phyloP scores from a whole-genome alignment of 768 basidiomycete genomes.

The Guyanaporus albipodus region DNA sequence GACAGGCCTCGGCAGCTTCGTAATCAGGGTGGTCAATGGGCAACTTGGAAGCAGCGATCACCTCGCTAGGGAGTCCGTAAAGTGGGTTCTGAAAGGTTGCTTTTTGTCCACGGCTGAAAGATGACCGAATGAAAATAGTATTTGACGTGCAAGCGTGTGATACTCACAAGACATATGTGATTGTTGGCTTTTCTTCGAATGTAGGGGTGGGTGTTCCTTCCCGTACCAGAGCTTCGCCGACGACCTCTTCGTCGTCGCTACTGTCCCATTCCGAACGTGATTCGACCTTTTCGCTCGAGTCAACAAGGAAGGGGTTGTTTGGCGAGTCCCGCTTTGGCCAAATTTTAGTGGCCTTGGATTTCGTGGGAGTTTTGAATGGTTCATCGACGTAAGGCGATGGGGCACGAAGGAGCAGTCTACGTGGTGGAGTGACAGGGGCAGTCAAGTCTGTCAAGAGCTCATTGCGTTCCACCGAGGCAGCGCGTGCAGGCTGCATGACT shows the following conservation, averaged over 20 bases:
- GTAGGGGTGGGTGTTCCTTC: conserved; percentile 36
- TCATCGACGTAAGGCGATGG: conserved; percentile 14
- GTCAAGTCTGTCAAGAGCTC: conserved; percentile 7
- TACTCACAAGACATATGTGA: conserved; percentile 74
- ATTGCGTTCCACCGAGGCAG: conserved; percentile 23
- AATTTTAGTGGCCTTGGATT: conserved; percentile 34
- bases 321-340: conserved; percentile 56
- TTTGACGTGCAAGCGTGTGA: not conserved
- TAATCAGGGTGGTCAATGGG: conserved; percentile 64
- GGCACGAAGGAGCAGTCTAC: conserved; percentile 20
- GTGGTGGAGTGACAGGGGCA: conserved; percentile 25
- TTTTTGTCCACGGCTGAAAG: conserved; percentile 62
- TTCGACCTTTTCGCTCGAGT: conserved; percentile 22
- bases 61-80: conserved; percentile 47
- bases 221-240: conserved; percentile 32
- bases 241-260: conserved; percentile 34
- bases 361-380: conserved; percentile 38
- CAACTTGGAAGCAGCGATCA: conserved; percentile 42
- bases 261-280: conserved; percentile 29
- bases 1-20: conserved; percentile 50
- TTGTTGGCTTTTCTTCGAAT: conserved; percentile 53
- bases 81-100: conserved; percentile 61
- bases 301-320: conserved; percentile 65
- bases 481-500: conserved; percentile 24
- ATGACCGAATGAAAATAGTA: conserved; percentile 1